Percentiles rank a stretch among this genome's conserved stretches.
phyloP scores from a whole-genome alignment of 495 filamentous ascomycete genomes.

The Umbilicaria muhlenbergii region DNA sequence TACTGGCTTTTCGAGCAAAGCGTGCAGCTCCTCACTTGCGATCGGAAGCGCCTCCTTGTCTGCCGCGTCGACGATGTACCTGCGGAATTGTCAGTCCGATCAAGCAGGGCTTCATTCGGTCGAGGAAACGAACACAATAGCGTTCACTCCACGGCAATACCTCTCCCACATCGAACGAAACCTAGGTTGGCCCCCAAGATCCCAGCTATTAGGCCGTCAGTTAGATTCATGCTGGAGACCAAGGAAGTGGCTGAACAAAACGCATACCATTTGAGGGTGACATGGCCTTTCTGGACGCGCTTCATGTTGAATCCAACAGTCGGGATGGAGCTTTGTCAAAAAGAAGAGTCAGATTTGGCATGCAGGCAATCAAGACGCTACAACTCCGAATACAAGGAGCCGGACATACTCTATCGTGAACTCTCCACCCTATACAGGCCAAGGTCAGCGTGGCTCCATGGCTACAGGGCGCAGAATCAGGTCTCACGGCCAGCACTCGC shows the following conservation, averaged over 20 bases:
- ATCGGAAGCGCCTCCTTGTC: constrained; percentile 68
- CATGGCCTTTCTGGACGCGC: constrained; percentile 93
- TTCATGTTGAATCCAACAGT: constrained; percentile 99
- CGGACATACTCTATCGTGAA: constrained; percentile 93
- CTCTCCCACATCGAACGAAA: constrained; percentile 99
- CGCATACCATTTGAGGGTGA: constrained; percentile 85
- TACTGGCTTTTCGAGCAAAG: constrained; percentile 68
- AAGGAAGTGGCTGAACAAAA: constrained; percentile 3
- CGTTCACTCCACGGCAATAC: constrained; percentile 94
- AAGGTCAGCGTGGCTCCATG: constrained; percentile 13
- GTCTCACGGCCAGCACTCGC: constrained; percentile 78
- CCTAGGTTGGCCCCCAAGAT: constrained; percentile 89
- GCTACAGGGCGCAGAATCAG: constrained; percentile 9
- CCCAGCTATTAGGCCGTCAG: constrained; percentile 48
- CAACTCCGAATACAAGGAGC: constrained; percentile 2
- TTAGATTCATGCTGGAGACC: constrained; percentile 7
- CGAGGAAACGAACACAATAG: constrained; percentile 57
- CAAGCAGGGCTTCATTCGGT: constrained; percentile 3
- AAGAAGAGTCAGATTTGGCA: background rate
- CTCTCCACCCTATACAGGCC: constrained; percentile 63
- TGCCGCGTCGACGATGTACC: constrained; percentile 89
- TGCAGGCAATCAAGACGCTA: background rate
- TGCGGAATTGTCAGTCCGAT: constrained; percentile 18
- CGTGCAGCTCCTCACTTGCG: constrained; percentile 82
- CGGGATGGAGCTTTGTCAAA: constrained; percentile 70